Base-by-base conservation (phyloP, 441 rosid genomes). In the Erysimum cheiri region DNA sequence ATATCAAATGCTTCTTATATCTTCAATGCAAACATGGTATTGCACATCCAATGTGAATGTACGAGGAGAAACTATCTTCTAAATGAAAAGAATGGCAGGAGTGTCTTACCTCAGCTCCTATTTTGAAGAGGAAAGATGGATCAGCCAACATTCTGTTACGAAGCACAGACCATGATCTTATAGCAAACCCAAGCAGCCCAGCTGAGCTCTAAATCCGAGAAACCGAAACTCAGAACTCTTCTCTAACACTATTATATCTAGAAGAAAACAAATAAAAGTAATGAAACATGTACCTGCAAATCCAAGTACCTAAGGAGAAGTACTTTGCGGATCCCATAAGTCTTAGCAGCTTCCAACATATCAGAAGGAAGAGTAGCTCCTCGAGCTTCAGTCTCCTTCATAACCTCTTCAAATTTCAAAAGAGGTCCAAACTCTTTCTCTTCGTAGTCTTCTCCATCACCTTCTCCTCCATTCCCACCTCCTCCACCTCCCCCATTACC, bases 101-200 rank as follows among this genome's bases (percentile, higher is more conserved):
- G 35, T 58, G 71, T 65, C 39, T 76, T 69, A 91, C 98, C 98
- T 91, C 97, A 14, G 90, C 84, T 64, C 96, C 98, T 73, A 94
- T 83, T 80, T 94, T 92, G 81, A 94, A 94, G 63, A 94, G 97
- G 72, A 94, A 92, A 47, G 99, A 92, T 14, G 98, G 97, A 81
- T 94, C 99, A 17, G 96, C 98, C 81, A 91, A 71, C 98, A 94
- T 87, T 76, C 98, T 79, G 78, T 89, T 91, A 0, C 97, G 87
- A 26, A 91, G 91, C 92, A 91, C 80, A 17, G 89, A 60, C 80
- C 95, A 88, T 13, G 92, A 88, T 76, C 81, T 83, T 85, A 91
- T 83, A 36, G 81, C 80, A 76, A 87, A 87, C 12, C 98, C 93
- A 69, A 94, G 75, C 33, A 87, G 78, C 74, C 97, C 88, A 50